phyloP scores from a whole-genome alignment of 208 protist species.

The Crithidia bombi region DNA sequence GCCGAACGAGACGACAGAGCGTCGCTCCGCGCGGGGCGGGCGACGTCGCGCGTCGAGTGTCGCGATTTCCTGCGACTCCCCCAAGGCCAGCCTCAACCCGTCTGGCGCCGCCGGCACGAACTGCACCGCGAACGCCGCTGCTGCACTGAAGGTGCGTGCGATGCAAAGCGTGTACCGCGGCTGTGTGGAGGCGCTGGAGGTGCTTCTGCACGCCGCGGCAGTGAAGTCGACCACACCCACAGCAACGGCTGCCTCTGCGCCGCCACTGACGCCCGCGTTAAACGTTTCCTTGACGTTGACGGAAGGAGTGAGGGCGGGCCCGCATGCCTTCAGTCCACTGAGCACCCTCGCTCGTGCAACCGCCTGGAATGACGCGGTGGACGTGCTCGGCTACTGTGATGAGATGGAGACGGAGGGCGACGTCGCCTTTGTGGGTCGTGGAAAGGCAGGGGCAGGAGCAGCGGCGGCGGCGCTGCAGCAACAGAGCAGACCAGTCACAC shows the following conservation, averaged over 20 bases:
- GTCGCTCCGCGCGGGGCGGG: neutral
- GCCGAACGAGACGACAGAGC: constrained; percentile 13
- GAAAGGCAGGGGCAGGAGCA: too few species aligned
- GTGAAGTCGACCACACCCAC: constrained; percentile 13
- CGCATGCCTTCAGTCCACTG: constrained; percentile 8
- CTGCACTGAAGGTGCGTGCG: constrained; percentile 3
- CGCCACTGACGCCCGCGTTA: too few species aligned
- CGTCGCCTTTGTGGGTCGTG: neutral
- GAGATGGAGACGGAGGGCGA: constrained; percentile 11
- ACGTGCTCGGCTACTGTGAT: constrained; percentile 21
- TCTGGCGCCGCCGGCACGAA: neutral
- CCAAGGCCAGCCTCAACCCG: neutral
- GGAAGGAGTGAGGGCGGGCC: too few species aligned
- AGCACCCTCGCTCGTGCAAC: constrained; percentile 9
- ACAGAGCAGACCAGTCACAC: neutral
- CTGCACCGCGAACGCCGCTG: neutral
- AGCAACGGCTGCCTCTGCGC: neutral
- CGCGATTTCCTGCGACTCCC: neutral
- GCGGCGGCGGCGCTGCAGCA: neutral
- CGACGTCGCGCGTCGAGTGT: constrained; percentile 12
- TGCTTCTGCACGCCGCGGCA: constrained; percentile 33
- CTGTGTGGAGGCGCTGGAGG: constrained; percentile 31
- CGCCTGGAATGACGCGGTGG: constrained; percentile 15
- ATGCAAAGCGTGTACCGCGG: constrained; percentile 24
- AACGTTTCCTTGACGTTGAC: too few species aligned